Base-by-base conservation (phyloP, 2,329 filamentous ascomycete species). In the Colletotrichum tofieldiae region DNA sequence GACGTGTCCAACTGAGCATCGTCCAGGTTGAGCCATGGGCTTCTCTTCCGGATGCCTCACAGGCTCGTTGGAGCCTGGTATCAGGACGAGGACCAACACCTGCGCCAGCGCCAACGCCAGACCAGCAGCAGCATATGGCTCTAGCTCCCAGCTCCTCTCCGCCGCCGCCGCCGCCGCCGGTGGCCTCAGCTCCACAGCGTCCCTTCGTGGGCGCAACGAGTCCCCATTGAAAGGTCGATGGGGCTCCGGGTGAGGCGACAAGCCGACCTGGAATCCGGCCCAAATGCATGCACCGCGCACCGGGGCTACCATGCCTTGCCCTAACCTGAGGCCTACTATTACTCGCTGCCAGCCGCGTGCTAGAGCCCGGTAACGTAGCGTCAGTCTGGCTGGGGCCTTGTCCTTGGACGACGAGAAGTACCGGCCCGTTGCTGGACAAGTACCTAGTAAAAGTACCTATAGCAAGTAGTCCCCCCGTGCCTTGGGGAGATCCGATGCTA, bases 401-500 rank as follows among this genome's bases (percentile, higher is more conserved):
- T 35, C 51, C 51, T 49, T 49, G 59, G 59, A 49, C 32, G 12
- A 49, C 52, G 43, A 55, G 18, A 55, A 12, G 59, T 62, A 62
- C 32, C 41, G 29, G 29, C 2, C 29, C 41, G n/a, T n/a, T 29
- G 41, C 58, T 35, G 14, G 29, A 26, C 29, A 35, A 35, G 43
- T 35, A 49, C 43, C 9, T 55, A 18, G 9, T 12, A n/a, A 37
- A 55, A 16, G 52, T 55, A 55, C 52, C 59, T 49, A 49, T 26
- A 62, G 43, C 59, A 67, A 26, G 51, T 35, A 67, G 63, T 26
- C 26, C 47, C 47, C 29, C 45, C 41, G 58, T 29, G 58, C 58
- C 64, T 58, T 39, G 59, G 65, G 65, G 65, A 59, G 69, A 72
- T 72, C 69, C 69, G 65, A 69, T 72, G 59, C 58, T 69, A 69